A percentile compares a stretch with the other conserved stretches of the same genome.
These are phyloP conservation scores for Apophysomyces trapeziformis DNA, from an alignment of 371 early-diverging fungal species.

Conservation along the genomic window DNA sequence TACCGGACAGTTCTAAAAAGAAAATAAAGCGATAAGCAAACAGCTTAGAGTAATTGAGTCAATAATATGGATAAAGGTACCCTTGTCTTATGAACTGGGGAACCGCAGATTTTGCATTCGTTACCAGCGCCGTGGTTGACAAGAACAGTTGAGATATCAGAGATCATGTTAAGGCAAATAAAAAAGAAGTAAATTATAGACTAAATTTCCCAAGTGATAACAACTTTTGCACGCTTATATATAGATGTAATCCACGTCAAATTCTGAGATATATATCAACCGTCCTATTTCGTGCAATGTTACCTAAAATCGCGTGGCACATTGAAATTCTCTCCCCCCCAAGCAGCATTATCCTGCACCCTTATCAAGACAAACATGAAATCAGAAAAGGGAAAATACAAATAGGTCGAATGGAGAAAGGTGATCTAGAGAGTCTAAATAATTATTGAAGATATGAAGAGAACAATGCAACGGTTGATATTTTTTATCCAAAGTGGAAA, in stretches of 20 bases:
- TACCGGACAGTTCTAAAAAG: neutral
- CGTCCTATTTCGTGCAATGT: constrained; percentile 11
- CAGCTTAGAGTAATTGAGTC: neutral
- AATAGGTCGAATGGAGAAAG: neutral
- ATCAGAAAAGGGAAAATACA: neutral
- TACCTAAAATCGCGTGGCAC: constrained; percentile 9
- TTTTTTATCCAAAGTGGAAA: constrained; percentile 57
- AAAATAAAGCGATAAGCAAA: neutral
- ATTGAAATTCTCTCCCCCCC: constrained; percentile 1
- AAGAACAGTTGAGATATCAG: neutral
- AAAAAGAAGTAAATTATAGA: neutral
- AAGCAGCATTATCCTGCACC: constrained; percentile 5
- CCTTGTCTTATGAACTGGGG: neutral
- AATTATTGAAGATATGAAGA: constrained; percentile 7
- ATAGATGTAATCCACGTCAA: constrained; percentile 4
- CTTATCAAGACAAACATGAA: neutral
- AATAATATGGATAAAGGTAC: neutral
- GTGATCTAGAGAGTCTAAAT: neutral
- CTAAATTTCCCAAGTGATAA: neutral
- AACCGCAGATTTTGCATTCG: neutral
- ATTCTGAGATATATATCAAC: constrained; percentile 10
- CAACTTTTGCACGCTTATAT: neutral
- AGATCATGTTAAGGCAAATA: neutral
- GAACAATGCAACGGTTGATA: constrained; percentile 2
- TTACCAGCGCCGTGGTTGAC: neutral